phyloP scores from a whole-genome alignment of 2,329 filamentous ascomycete species.

The Nothophoma quercina region DNA sequence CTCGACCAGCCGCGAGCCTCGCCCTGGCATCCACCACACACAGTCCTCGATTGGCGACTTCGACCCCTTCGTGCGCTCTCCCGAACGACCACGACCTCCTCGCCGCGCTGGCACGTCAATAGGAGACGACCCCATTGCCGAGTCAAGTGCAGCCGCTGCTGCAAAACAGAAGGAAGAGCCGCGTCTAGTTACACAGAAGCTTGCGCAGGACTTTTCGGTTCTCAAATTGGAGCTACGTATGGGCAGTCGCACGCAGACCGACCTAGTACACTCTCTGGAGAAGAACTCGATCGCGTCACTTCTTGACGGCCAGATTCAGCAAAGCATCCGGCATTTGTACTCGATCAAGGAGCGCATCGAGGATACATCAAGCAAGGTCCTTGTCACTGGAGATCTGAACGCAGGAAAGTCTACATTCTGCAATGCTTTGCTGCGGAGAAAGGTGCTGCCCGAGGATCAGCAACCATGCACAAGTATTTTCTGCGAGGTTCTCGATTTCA shows the following conservation, averaged over 20 bases:
- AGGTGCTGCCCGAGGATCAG: slow-evolving; percentile 94
- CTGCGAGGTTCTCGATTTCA: slow-evolving; percentile 92
- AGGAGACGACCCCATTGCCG: slow-evolving; percentile 64
- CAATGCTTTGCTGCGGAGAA: slow-evolving; percentile 91
- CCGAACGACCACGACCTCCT: slow-evolving; percentile 60
- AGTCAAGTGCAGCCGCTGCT: slow-evolving; percentile 77
- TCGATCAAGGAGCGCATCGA: slow-evolving; percentile 92
- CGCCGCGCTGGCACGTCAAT: slow-evolving; percentile 77
- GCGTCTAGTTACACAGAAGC: slow-evolving; percentile 86
- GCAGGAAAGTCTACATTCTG: slow-evolving; percentile 99
- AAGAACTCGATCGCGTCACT: slow-evolving; percentile 90
- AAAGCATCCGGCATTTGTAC: slow-evolving; percentile 89
- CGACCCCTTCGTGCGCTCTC: slow-evolving; percentile 48
- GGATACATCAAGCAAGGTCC: slow-evolving; percentile 94
- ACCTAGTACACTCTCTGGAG: slow-evolving; percentile 92
- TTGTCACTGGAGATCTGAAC: slow-evolving; percentile 95
- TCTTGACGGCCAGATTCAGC: slow-evolving; percentile 90
- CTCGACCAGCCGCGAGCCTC: slow-evolving; percentile 57
- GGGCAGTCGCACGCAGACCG: slow-evolving; percentile 82
- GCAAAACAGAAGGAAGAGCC: slow-evolving; percentile 71
- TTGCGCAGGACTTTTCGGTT: slow-evolving; percentile 94
- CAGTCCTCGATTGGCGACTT: slow-evolving; percentile 66
- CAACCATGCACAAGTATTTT: slow-evolving; percentile 98
- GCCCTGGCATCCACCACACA: slow-evolving; percentile 70
- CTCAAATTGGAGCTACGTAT: slow-evolving; percentile 94